phyloP scores from a whole-genome alignment of 1,284 basidiomycete genomes.

The Marasmius fiardii region DNA sequence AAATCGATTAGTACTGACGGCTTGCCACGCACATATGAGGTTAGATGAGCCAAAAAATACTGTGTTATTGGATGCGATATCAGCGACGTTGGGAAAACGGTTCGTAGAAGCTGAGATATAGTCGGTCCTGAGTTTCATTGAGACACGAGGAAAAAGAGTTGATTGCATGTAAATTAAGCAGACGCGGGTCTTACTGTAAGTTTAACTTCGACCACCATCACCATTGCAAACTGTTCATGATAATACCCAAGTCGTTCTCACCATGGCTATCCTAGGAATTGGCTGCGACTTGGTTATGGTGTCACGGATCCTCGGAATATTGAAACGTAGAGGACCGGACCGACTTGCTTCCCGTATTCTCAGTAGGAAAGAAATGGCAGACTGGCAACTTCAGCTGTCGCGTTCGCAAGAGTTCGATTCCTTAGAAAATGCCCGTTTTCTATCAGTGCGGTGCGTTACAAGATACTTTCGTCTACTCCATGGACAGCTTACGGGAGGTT shows the following conservation, averaged over 20 bases:
- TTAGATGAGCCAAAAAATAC: constrained; percentile 80
- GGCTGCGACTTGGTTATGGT: constrained; percentile 78
- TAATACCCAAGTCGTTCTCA: neutral
- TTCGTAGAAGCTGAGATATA: constrained; percentile 84
- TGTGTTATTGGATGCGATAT: constrained; percentile 50
- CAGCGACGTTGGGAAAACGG: constrained; percentile 66
- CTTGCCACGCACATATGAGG: constrained; percentile 77
- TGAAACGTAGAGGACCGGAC: constrained; percentile 45
- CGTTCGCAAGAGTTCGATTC: constrained; percentile 9
- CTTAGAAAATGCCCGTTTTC: constrained; percentile 33
- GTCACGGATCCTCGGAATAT: constrained; percentile 57
- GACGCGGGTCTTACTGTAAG: neutral
- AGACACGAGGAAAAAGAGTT: neutral
- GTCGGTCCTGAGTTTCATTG: constrained; percentile 34
- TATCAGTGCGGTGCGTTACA: constrained; percentile 61
- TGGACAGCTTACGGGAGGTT: constrained; percentile 1
- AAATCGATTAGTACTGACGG: constrained; percentile 37
- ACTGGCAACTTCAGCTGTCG: constrained; percentile 37
- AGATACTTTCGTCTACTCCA: neutral
- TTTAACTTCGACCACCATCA: constrained; percentile 1
- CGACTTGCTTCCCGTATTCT: constrained; percentile 64
- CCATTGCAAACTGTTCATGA: neutral
- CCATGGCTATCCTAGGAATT: constrained; percentile 66
- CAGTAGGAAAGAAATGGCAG: constrained; percentile 45
- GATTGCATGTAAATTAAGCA: neutral